These are phyloP conservation scores for Calonectria montana DNA, from an alignment of 2,329 filamentous ascomycete species.

Conservation along the genomic window DNA sequence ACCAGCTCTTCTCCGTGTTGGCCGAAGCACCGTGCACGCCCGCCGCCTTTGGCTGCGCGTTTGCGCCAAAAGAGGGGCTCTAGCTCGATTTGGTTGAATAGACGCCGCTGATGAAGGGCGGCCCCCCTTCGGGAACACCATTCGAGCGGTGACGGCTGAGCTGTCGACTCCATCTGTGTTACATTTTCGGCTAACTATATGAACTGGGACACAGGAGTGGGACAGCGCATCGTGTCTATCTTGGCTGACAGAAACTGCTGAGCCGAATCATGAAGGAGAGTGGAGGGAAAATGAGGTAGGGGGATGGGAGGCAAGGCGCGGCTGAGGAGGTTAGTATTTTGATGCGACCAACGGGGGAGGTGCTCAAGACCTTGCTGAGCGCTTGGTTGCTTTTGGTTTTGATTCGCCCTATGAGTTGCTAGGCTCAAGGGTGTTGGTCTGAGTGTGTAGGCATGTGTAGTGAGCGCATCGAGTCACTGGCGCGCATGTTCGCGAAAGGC, in stretches of 20 bases:
- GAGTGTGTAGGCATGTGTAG: not conserved
- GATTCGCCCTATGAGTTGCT: not conserved
- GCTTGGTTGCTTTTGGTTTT: conserved; percentile 2
- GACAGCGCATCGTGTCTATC: conserved; percentile 2
- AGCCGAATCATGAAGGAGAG: not conserved
- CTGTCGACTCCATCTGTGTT: conserved; percentile 20
- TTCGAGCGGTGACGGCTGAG: conserved; percentile 32
- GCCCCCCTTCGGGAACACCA: conserved; percentile 16
- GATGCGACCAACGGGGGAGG: not conserved
- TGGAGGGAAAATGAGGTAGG: not conserved
- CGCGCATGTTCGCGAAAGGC: not conserved
- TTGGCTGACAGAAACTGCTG: not conserved
- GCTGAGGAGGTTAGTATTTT: not conserved
- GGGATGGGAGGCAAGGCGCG: not conserved
- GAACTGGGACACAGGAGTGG: conserved; percentile 23
- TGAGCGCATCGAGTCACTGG: conserved; percentile 11
- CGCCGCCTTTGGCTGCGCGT: conserved; percentile 32
- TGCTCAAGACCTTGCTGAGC: not conserved
- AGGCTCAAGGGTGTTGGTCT: not conserved
- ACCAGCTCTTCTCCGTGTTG: conserved; percentile 13
- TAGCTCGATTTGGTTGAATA: conserved; percentile 46
- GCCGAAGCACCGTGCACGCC: conserved; percentile 1
- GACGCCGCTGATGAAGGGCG: conserved; percentile 37
- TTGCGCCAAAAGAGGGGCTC: conserved; percentile 24
- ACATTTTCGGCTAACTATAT: conserved; percentile 23